Base-by-base conservation (phyloP, 73 alveolate species). In the Paramecium octaurelia region DNA sequence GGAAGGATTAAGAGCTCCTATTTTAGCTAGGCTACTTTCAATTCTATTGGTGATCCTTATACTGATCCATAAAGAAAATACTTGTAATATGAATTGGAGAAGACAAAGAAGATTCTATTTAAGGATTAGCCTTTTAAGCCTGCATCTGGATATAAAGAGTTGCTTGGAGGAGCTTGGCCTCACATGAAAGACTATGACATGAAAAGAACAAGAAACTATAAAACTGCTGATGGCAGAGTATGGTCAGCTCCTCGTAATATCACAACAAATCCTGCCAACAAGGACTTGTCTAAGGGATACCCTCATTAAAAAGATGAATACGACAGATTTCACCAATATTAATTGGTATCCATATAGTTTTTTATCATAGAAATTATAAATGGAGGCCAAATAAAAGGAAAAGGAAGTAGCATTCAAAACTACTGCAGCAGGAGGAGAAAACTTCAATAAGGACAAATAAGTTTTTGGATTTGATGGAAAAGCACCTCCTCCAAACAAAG, bases 21-120 rank as follows among this genome's bases (percentile, higher is more conserved):
- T 43, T 80, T 80, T 46, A 44, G 76, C 12, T 40, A 42, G n/a
- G 34, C 12, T 34, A 9, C 43, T 27, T 80, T 43, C 91, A 80
- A 10, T 24, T 31, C 91, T 20, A 80, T 80, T 43, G 91, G 91
- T 44, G 91, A 80, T 80, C 70, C 70, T 24, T 80, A 80, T 48
- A 23, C 48, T n/a, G 91, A 80, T 48, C 91, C 91, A 0, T 20
- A 18, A 31, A 40, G 91, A 80, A 80, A 80, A 23, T 31, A 80
- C 18, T 46, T 48, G 7, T 18, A 48, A 46, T 40, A 44, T 80
- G 75, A 80, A 46, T 73, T 73, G 58, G 76, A 80, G n/a, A 80
- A 80, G 57, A 48, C 48, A 4, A 80, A 80, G 76, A 44, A 80
- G 44, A 48, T 48, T 10, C 21, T 48, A 11, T 48, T 31, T 24